Evolutionary conservation across 1,139 yeast species (phyloP).

Genomic region (Kazachstania sp.): DNA sequence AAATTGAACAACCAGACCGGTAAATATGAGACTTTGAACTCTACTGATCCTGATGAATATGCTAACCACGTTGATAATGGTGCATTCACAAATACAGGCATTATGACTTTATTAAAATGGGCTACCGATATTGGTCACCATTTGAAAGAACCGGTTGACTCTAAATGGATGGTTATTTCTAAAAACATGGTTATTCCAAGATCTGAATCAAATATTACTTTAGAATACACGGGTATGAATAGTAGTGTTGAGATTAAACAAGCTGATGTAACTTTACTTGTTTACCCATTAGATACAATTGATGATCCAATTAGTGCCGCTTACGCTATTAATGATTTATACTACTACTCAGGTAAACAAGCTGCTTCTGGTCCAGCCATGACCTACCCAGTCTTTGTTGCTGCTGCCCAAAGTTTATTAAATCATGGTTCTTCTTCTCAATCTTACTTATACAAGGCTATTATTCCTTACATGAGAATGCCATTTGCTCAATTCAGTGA

Average conservation of each 20-base stretch:
- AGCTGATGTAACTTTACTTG: conserved; percentile 70
- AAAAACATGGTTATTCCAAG: conserved; percentile 53
- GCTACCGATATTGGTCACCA: conserved; percentile 48
- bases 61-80: conserved; percentile 76
- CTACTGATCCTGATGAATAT: conserved; percentile 83
- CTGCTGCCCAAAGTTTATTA: conserved; percentile 46
- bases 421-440: conserved; percentile 65
- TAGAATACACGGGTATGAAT: conserved; percentile 75
- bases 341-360: conserved; percentile 63
- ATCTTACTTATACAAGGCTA: conserved; percentile 59
- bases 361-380: conserved; percentile 79
- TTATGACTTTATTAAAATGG: conserved; percentile 56
- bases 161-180: conserved; percentile 43
- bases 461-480: conserved; percentile 61
- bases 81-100: conserved; percentile 75
- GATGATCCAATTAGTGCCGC: conserved; percentile 29
- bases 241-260: conserved; percentile 64
- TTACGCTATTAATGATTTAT: conserved; percentile 53
- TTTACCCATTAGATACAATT: conserved; percentile 55
- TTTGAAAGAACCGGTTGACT: conserved; percentile 38
- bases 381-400: conserved; percentile 77
- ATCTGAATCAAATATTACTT: conserved; percentile 45
- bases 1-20: conserved; percentile 42
- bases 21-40: conserved; percentile 50
- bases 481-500: conserved; percentile 81